phyloP scores from a whole-genome alignment of 2,329 filamentous ascomycete genomes.

The Trichoderma sp. region DNA sequence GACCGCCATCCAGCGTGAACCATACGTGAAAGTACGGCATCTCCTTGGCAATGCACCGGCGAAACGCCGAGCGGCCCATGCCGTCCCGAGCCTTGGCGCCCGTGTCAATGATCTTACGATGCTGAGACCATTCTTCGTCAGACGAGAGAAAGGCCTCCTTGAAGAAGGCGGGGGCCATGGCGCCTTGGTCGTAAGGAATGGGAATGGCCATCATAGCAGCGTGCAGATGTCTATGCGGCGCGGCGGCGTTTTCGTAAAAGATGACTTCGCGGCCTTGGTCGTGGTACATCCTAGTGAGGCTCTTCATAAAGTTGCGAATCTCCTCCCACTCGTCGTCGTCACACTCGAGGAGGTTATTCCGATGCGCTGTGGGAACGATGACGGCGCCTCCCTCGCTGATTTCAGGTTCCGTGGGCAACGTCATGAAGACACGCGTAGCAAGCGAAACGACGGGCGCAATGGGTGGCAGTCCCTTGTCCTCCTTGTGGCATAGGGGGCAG shows the following conservation, averaged over 20 bases:
- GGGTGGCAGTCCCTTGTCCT: constrained; percentile 72
- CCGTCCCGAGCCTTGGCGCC: constrained; percentile 59
- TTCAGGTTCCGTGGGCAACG: constrained; percentile 85
- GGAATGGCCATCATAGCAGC: constrained; percentile 84
- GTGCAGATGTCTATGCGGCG: constrained; percentile 74
- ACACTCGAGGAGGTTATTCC: constrained; percentile 89
- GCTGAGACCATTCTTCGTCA: constrained; percentile 94
- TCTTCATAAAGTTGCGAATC: constrained; percentile 98
- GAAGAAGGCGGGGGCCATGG: constrained; percentile 92
- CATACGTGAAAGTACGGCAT: constrained; percentile 99
- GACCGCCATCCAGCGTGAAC: constrained; percentile 85
- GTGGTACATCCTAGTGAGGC: constrained; percentile 88
- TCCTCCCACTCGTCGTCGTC: constrained; percentile 99
- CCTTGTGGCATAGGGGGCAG: constrained; percentile 90
- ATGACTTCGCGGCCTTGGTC: constrained; percentile 87
- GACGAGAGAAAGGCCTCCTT: constrained; percentile 84
- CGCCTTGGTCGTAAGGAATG: constrained; percentile 86
- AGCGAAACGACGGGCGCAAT: constrained; percentile 83
- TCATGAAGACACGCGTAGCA: constrained; percentile 82
- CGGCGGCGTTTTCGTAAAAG: constrained; percentile 96
- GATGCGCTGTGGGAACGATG: constrained; percentile 85
- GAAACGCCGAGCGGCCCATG: constrained; percentile 77
- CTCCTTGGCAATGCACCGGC: constrained; percentile 81
- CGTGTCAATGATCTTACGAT: constrained; percentile 92
- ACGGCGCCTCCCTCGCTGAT: constrained; percentile 78